Conservation (phyloP, 441 rosid genomes). For the Arabidopsis hybrid region DNA sequence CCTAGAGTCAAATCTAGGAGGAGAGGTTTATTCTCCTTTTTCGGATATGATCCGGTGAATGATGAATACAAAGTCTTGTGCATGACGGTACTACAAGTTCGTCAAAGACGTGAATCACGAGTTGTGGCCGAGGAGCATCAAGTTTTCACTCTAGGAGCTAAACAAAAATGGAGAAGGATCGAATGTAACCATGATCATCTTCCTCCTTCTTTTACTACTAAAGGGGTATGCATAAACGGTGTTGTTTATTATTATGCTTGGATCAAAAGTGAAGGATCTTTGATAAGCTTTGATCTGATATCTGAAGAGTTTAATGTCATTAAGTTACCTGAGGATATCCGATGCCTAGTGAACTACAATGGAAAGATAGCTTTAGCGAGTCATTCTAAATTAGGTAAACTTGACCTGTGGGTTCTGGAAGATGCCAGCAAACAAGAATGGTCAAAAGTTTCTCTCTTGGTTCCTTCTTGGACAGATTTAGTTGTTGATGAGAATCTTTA, state of each 20-base stretch:
- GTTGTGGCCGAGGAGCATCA: neutral
- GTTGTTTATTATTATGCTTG: neutral
- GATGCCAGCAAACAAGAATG: neutral
- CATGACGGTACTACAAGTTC: neutral
- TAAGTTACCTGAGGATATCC: neutral
- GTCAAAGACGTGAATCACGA: neutral
- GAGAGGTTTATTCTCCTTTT: neutral
- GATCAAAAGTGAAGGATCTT: neutral
- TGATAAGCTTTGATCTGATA: neutral
- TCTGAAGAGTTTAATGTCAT: neutral
- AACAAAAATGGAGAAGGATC: conserved; percentile 1
- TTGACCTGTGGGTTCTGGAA: neutral
- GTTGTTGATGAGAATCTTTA: neutral
- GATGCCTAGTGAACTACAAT: neutral
- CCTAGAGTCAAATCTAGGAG: neutral
- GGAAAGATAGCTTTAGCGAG: conserved; percentile 3
- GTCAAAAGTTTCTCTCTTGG: neutral
- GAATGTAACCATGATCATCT: conserved; percentile 7
- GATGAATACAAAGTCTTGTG: conserved; percentile 15
- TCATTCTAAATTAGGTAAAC: neutral
- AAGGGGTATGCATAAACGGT: neutral
- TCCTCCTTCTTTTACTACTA: neutral
- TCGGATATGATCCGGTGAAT: neutral
- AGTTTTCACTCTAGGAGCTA: conserved; percentile 9
- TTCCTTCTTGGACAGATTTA: neutral